Evolutionary conservation across 2,329 filamentous ascomycete species (phyloP).

Genomic region (Tolypocladium ovalisporum): DNA sequence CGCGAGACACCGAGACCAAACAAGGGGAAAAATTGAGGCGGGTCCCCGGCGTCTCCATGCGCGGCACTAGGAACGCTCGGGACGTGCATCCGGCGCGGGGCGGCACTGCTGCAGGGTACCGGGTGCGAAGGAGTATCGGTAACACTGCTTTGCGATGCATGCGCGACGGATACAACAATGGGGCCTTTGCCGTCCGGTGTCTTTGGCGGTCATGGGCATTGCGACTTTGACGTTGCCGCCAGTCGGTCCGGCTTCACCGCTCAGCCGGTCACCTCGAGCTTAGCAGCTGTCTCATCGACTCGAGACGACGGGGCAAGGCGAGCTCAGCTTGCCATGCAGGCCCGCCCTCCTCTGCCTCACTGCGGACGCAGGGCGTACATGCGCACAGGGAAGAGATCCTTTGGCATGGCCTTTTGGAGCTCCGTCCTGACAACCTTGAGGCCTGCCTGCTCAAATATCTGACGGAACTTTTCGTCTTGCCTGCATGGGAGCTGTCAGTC

Average conservation of each 20-base stretch:
- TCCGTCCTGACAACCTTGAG: slow-evolving; percentile 56
- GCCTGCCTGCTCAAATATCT: slow-evolving; percentile 56
- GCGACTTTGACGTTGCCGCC: too few species aligned
- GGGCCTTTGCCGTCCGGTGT: background rate
- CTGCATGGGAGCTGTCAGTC: slow-evolving; percentile 21
- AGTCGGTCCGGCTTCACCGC: background rate
- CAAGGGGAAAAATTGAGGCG: background rate
- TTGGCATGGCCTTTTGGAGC: slow-evolving; percentile 52
- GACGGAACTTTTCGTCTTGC: slow-evolving; percentile 57
- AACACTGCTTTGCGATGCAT: background rate
- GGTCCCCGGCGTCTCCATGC: background rate
- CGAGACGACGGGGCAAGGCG: background rate
- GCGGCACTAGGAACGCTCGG: slow-evolving; percentile 1
- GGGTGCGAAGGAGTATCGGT: background rate
- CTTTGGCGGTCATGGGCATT: background rate
- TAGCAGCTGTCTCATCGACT: background rate
- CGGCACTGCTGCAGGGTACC: background rate
- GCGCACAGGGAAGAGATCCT: slow-evolving; percentile 56
- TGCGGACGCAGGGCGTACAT: slow-evolving; percentile 52
- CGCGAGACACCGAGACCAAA: background rate
- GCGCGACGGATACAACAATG: background rate
- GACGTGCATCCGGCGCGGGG: slow-evolving; percentile 1
- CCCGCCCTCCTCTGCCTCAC: background rate
- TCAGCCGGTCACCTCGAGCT: background rate
- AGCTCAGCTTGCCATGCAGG: background rate